Evolutionary conservation across 1,284 basidiomycete species (phyloP), one percentile per base, ranked within the genome.

Genomic region (Ganoderma multipileum): DNA sequence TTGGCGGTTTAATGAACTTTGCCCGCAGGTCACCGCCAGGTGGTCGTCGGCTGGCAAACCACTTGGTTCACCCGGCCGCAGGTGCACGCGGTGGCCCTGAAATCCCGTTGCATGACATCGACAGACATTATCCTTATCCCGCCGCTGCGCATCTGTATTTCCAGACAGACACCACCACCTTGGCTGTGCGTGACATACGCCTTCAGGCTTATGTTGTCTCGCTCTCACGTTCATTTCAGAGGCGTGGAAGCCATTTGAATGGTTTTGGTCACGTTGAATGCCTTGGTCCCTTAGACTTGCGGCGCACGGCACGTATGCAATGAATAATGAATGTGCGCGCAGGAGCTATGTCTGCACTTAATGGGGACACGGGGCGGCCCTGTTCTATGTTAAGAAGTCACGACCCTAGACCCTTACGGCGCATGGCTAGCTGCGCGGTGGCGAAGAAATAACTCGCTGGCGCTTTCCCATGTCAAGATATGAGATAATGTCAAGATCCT

Each of bases 161-260:
- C 54, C 28, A 58, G 30, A 41, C 38, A 23, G 30, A 33, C 36
- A 59, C 28, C 42, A 57, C 33, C 12, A 5, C 14, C 20, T 39
- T 3, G 20, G 65, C 65, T 26, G 59, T 66, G 52, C 38, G 23
- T 57, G 50, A 62, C 44, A 52, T 42, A 39, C 59, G 39, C 47
- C 26, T 20, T 18, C 42, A 54, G 28, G 18, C 59, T 47, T 66
- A 61, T 54, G 64, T 66, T 61, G 64, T 16, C 64, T 33, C 11
- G n/a, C 52, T 62, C 60, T 62, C 58, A 66, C 28, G n/a, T 23
- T 61, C 26, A 47, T 41, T 16, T 42, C 26, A 36, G 33, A 47
- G 42, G 57, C 57, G 64, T 65, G 41, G 41, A 60, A 60, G 14
- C 14, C 14, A 60, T 60, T 26, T 39, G 23, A 39, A 38, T 60